phyloP scores from a whole-genome alignment of 306 rosid genomes.

The Malus fusca region DNA sequence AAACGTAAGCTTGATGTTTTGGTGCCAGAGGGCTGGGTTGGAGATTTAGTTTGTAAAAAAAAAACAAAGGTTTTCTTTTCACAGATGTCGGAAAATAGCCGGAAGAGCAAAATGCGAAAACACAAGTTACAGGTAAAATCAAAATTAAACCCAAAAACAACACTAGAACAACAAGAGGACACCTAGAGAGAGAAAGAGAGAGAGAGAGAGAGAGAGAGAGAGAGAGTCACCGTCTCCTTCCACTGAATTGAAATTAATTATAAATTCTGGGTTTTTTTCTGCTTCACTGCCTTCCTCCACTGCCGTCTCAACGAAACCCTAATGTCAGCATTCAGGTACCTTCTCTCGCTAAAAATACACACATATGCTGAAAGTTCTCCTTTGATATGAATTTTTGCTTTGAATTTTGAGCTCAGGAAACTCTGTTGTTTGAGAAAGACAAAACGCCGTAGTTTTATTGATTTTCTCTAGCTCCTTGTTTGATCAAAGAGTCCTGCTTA shows the following conservation, averaged over 20 bases:
- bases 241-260: background rate
- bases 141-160: background rate
- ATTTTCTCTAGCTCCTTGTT: background rate
- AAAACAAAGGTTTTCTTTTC: background rate
- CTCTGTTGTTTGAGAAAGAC: background rate
- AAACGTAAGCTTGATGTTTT: no score
- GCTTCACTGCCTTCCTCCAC: background rate
- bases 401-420: background rate
- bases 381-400: background rate
- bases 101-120: background rate
- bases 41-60: background rate
- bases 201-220: background rate
- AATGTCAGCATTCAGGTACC: conserved; percentile 12
- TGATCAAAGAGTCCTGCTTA: background rate
- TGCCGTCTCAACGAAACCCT: conserved; percentile 14
- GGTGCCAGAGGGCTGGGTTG: no score
- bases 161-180: background rate
- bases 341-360: background rate
- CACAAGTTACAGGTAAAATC: background rate
- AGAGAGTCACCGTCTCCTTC: background rate
- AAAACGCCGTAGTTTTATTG: background rate
- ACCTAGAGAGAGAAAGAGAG: background rate
- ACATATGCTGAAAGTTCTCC: background rate
- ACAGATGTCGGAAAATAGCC: conserved; percentile 8
- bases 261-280: background rate